Percentiles rank a stretch among this genome's conserved stretches.
These are phyloP conservation scores for Lachnellula arida DNA, from an alignment of 2,329 filamentous ascomycete species.

Conservation along the genomic window DNA sequence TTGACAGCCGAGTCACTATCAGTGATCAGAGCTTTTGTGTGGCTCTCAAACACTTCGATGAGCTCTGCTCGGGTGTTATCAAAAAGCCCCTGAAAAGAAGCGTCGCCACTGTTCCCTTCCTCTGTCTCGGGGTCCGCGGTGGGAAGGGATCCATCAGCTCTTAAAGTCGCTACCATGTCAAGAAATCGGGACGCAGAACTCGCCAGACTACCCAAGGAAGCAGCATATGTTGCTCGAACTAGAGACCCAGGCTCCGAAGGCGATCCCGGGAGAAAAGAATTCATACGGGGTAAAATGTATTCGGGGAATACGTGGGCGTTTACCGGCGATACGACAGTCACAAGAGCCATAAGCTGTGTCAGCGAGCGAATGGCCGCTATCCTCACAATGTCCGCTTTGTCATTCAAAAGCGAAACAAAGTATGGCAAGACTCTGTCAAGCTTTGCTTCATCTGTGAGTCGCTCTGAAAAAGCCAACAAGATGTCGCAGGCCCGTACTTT, in stretches of 20 bases:
- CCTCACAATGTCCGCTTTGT: conserved; percentile 78
- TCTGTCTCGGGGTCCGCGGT: conserved; percentile 76
- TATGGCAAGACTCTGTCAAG: conserved; percentile 91
- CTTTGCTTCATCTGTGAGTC: conserved; percentile 91
- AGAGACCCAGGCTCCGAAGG: conserved; percentile 58
- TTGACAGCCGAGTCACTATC: conserved; percentile 82
- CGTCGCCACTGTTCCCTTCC: conserved; percentile 60
- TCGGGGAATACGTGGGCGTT: conserved; percentile 67
- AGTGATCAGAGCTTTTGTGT: conserved; percentile 85
- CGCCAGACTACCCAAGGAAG: conserved; percentile 83
- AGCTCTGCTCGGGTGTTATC: conserved; percentile 83
- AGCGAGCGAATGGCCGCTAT: conserved; percentile 81
- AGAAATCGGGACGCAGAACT: conserved; percentile 80
- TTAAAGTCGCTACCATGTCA: conserved; percentile 83
- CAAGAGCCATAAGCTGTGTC: conserved; percentile 81
- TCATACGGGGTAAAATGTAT: conserved; percentile 62
- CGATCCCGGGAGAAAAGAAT: conserved; percentile 50
- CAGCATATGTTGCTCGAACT: conserved; percentile 86
- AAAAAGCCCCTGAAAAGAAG: conserved; percentile 76
- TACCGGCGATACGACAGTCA: conserved; percentile 78
- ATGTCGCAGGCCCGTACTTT: conserved; percentile 87
- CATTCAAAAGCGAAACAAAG: conserved; percentile 74
- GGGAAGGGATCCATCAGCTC: conserved; percentile 76
- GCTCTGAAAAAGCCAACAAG: conserved; percentile 84
- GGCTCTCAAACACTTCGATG: conserved; percentile 75